Evolutionary conservation across 768 basidiomycete genomes (phyloP), one percentile per base, ranked within the genome.

Genomic region (Tricholoma saponaceum): DNA sequence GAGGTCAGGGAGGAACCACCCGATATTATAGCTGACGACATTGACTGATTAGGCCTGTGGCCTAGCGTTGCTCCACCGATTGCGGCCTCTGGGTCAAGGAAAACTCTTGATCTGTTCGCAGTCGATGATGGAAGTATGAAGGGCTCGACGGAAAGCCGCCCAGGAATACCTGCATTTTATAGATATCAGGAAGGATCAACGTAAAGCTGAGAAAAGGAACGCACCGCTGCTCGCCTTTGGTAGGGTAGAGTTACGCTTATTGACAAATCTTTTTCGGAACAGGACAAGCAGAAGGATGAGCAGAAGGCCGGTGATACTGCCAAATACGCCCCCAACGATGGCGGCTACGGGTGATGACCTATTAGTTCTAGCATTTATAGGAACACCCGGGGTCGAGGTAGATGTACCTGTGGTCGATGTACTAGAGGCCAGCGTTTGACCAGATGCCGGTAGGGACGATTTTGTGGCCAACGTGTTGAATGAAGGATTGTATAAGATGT

Each of bases 401-500:
- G n/a, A n/a, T n/a, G n/a, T n/a, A n/a, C n/a, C n/a, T n/a, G 22
- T 13, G 44, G 44, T 12, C 12, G 44, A 46, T 5, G 22, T 25
- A 5, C n/a, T n/a, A n/a, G 22, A 25, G 3, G 23, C n/a, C 4
- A 22, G 18, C 4, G 2, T 18, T 20, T 20, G 41, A 20, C 25
- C 4, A 7, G 33, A 14, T 2, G 5, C 10, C 1, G 30, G 10
- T 23, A 52, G 9, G 9, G 33, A 8, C 4, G 52, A 50, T 30
- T 52, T 57, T 9, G 23, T 20, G 1, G 58, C 58, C 14, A 58
- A 49, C 1, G 32, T 54, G n/a, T 12, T 16, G n/a, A 58, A 58
- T 1, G 58, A 54, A 3, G 58, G 58, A 10, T 13, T 41, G 22
- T 58, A 58, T 23, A 55, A 39, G 14, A 58, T 37, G 18, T 58